A percentile compares a stretch with the other conserved stretches of the same genome.
These are phyloP conservation scores for Centella asiatica DNA, from an alignment of 129 eudicot genomes.

Conservation along the genomic window DNA sequence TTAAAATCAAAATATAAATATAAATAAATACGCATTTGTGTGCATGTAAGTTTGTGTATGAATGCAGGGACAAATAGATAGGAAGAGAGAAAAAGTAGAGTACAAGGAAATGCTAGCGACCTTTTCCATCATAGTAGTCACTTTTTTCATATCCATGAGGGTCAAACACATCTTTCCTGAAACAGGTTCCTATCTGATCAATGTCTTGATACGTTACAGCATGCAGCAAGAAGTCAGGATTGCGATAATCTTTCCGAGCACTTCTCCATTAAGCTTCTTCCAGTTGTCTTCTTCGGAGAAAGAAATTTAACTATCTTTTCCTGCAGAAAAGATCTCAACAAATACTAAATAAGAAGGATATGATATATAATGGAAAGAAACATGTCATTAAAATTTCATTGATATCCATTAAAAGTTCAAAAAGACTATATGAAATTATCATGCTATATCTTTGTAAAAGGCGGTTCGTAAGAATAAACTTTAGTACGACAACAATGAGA, in stretches of 20 bases:
- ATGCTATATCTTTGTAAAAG: too few relatives aligned
- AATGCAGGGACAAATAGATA: not conserved
- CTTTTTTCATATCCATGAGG: conserved; percentile 92
- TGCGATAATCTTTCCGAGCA: conserved; percentile 86
- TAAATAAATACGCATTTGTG: too few relatives aligned
- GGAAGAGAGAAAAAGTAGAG: not conserved
- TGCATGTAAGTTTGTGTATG: too few relatives aligned
- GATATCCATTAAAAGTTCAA: too few relatives aligned
- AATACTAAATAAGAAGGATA: not conserved
- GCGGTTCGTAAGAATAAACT: too few relatives aligned
- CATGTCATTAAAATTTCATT: not conserved
- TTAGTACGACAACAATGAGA: too few relatives aligned
- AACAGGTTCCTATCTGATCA: conserved; percentile 93
- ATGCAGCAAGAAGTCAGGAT: conserved; percentile 90
- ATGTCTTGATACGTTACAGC: conserved; percentile 92
- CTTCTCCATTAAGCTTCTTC: conserved; percentile 88
- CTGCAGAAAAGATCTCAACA: conserved; percentile 31
- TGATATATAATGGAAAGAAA: not conserved
- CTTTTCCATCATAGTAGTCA: conserved; percentile 85
- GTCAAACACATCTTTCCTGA: conserved; percentile 82
- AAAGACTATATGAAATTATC: too few relatives aligned
- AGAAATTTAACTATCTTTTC: conserved; percentile 68
- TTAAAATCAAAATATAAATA: too few relatives aligned
- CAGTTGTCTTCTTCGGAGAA: conserved; percentile 47
- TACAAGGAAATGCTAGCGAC: conserved; percentile 19